Evolutionary conservation across 176 grass and related monocot genomes (phyloP), one percentile per base, ranked within the genome.

Genomic region (Thalia dealbata): DNA sequence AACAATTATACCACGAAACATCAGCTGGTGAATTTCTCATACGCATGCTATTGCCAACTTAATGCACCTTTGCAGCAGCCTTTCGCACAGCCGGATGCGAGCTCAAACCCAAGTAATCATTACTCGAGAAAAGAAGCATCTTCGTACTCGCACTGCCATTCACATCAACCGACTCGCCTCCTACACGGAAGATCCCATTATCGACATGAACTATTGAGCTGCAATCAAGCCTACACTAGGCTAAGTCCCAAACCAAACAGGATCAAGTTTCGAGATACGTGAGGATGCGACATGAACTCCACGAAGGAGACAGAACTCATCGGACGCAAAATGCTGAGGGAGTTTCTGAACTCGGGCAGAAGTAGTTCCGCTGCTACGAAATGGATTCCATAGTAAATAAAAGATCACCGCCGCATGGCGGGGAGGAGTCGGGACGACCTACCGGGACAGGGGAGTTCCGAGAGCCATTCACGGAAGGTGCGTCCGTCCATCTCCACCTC

Each of bases 61-160:
- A 13, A 3, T 13, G 7, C 52, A 91, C 92, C 88, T 89, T 84
- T 2, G 72, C 81, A 18, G 86, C 84, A 23, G 86, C 89, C 59
- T 76, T 76, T 14, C 84, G 80, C 56, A 96, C 68, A 14, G 89
- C 71, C 4, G 89, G 93, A 72, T 96, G 93, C 18, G 84, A 82
- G 73, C 93, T 92, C 68, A 96, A 81, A 52, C 89, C 84, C 74
- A 92, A 71, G 70, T 92, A 96, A 52, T 96, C 93, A 56, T 96
- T 96, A 23, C 87, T 89, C 6, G 89, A 96, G 79, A 96, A 96
- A 21, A 90, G 82, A 70, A 92, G 79, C 76, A 92, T n/a, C 56
- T 86, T 84, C 19, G 81, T 76, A 7, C 70, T 63, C 11, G 83
- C 35, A 24, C 83, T 75, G 32, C 70, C 78, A 64, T 83, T 71